phyloP scores from a whole-genome alignment of 495 filamentous ascomycete genomes.

The Neurospora africana region DNA sequence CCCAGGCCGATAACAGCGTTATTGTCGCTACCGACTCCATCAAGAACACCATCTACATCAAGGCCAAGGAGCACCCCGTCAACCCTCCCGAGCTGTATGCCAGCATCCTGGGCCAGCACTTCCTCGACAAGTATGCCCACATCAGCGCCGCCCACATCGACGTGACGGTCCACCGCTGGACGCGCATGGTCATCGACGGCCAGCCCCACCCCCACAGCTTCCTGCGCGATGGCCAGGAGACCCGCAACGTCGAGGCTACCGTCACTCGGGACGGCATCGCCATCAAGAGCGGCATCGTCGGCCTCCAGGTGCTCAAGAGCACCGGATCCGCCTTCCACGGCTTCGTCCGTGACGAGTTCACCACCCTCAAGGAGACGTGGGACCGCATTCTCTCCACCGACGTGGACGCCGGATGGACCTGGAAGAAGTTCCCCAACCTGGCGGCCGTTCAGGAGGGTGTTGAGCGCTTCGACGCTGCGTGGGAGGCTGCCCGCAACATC shows the following conservation, averaged over 20 bases:
- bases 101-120: constrained; percentile 73
- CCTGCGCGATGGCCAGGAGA: constrained; percentile 80
- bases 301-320: constrained; percentile 85
- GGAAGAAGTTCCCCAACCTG: constrained; percentile 60
- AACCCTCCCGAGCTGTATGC: constrained; percentile 90
- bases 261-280: constrained; percentile 53
- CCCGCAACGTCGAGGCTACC: constrained; percentile 58
- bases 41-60: constrained; percentile 95
- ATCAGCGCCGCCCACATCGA: constrained; percentile 74
- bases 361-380: constrained; percentile 79
- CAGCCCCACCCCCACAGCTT: constrained; percentile 95
- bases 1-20: constrained; percentile 85
- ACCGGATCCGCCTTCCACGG: constrained; percentile 96
- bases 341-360: constrained; percentile 87
- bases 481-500: constrained; percentile 62
- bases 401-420: constrained; percentile 75
- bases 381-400: constrained; percentile 93
- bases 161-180: constrained; percentile 81
- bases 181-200: constrained; percentile 77
- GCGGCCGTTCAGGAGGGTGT: constrained; percentile 54
- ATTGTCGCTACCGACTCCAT: constrained; percentile 95
- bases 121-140: constrained; percentile 76
- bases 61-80: constrained; percentile 85
- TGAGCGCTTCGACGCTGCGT: constrained; percentile 66
- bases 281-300: constrained; percentile 58